A percentile compares a stretch with the other conserved stretches of the same genome.
Conservation (phyloP, 495 filamentous ascomycete genomes). For the Apodospora peruviana region DNA sequence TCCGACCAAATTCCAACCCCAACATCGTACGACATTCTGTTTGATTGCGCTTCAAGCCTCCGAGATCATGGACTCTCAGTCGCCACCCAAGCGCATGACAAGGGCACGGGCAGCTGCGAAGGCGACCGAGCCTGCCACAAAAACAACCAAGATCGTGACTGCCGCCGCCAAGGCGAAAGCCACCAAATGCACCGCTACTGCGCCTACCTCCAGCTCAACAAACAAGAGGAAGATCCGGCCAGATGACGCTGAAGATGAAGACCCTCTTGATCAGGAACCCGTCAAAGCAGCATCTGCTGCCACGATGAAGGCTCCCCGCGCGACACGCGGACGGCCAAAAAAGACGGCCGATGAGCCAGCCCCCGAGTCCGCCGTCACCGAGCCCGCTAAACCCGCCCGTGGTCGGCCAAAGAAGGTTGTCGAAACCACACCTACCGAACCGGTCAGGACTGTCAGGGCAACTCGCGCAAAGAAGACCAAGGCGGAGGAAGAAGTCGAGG, state of each 20-base stretch:
- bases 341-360: constrained; percentile 25
- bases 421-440: constrained; percentile 21
- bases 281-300: constrained; percentile 19
- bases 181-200: constrained; percentile 21
- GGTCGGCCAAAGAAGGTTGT: constrained; percentile 41
- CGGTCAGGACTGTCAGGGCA: constrained; percentile 21
- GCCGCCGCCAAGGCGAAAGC: constrained; percentile 36
- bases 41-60: background rate
- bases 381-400: constrained; percentile 26
- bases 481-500: constrained; percentile 14
- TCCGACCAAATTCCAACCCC: background rate
- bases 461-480: constrained; percentile 30
- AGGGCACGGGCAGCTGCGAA: constrained; percentile 52
- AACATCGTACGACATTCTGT: background rate
- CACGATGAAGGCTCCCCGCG: constrained; percentile 33
- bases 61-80: constrained; percentile 39
- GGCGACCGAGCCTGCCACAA: constrained; percentile 30
- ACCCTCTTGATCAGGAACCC: constrained; percentile 11
- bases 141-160: constrained; percentile 26
- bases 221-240: constrained; percentile 43
- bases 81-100: constrained; percentile 55
- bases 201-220: constrained; percentile 14
- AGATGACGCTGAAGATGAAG: constrained; percentile 36
- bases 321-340: constrained; percentile 36
- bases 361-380: constrained; percentile 10